Percentiles rank a stretch among this genome's conserved stretches.
Conservation (phyloP, 768 basidiomycete species). For the Hysterangium stoloniferum region DNA sequence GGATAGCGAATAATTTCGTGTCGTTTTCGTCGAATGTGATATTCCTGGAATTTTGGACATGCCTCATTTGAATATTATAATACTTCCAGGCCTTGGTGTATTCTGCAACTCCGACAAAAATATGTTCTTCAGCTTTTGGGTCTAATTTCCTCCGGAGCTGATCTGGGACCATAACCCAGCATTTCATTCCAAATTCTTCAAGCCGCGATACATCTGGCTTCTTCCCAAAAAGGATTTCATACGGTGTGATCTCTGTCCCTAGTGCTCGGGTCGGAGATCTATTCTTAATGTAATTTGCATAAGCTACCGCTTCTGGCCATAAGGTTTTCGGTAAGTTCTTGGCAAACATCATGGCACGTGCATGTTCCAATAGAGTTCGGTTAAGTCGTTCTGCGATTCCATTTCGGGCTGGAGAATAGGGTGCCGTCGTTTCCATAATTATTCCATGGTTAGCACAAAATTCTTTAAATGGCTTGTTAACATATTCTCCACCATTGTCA, state of each 20-base stretch:
- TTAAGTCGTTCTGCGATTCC: slow-evolving; percentile 20
- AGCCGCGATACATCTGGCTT: too few relatives aligned
- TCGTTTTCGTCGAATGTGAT: slow-evolving; percentile 6
- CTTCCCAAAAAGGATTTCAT: too few relatives aligned
- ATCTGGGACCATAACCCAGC: slow-evolving; percentile 18
- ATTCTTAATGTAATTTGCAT: slow-evolving; percentile 15
- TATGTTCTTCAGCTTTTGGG: slow-evolving; percentile 9
- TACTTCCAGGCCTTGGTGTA: slow-evolving; percentile 13
- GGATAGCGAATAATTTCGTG: background rate
- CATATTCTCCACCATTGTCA: slow-evolving; percentile 23
- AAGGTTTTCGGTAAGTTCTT: slow-evolving; percentile 10
- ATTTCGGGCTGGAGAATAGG: slow-evolving; percentile 19
- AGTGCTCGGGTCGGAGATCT: slow-evolving; percentile 11
- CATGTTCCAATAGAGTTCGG: slow-evolving; percentile 13
- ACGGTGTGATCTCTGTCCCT: too few relatives aligned
- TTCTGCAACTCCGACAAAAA: slow-evolving; percentile 16
- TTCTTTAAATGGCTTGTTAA: background rate
- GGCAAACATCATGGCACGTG: slow-evolving; percentile 14
- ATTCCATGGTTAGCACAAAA: slow-evolving; percentile 10
- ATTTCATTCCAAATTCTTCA: too few relatives aligned
- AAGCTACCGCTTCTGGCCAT: slow-evolving; percentile 15
- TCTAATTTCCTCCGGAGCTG: slow-evolving; percentile 10
- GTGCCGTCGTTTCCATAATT: slow-evolving; percentile 7
- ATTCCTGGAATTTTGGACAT: slow-evolving; percentile 11
- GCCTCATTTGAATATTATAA: slow-evolving; percentile 11